Percentiles rank a stretch among this genome's conserved stretches.
These are phyloP conservation scores for Talaromyces atroroseus DNA, from an alignment of 2,329 filamentous ascomycete genomes.

Conservation along the genomic window DNA sequence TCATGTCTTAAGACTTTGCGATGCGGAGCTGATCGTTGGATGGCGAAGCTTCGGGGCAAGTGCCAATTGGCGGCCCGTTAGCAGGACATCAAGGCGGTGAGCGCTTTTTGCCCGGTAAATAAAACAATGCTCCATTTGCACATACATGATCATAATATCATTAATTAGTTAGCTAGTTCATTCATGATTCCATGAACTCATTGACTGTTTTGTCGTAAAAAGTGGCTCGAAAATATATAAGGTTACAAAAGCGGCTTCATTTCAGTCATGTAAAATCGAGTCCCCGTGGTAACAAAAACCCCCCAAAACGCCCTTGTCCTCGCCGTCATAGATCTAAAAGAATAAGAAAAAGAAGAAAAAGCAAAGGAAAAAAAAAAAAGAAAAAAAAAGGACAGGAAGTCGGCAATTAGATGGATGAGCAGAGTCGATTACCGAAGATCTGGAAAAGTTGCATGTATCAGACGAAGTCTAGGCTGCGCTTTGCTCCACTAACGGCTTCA, in stretches of 20 bases:
- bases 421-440: no score
- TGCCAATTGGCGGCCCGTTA: no score
- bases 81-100: no score
- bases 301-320: background rate
- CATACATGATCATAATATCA: background rate
- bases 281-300: background rate
- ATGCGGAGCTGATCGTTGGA: no score
- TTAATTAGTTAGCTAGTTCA: slow-evolving; percentile 7
- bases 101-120: no score
- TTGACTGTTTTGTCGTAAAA: background rate
- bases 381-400: background rate
- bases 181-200: slow-evolving; percentile 2
- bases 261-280: slow-evolving; percentile 4
- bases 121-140: no score
- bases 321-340: slow-evolving; percentile 4
- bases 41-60: no score
- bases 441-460: no score
- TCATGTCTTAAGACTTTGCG: no score
- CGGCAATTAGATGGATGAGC: background rate
- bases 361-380: background rate
- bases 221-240: slow-evolving; percentile 6
- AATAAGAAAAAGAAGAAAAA: slow-evolving; percentile 9
- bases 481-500: slow-evolving; percentile 60
- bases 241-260: slow-evolving; percentile 6
- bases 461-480: slow-evolving; percentile 4